Conservation (phyloP, 352 stramenopile species). For the Thalassiosira exigua region DNA sequence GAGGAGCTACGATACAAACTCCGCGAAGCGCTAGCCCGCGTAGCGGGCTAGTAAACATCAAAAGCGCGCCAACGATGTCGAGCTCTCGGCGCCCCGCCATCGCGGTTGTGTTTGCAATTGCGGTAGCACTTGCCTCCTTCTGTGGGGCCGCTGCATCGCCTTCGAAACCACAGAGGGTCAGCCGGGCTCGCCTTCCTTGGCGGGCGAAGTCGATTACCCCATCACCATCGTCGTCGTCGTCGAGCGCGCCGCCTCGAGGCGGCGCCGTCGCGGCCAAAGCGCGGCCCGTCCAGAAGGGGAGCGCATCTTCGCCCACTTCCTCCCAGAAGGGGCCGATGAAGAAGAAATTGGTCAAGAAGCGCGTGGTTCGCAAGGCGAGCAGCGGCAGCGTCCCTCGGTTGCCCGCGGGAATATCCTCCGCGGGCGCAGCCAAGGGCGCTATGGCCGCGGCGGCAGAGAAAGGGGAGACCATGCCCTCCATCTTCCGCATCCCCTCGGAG, state of each 20-base stretch:
- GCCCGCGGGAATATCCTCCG: not conserved
- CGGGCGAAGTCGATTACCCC: constrained; percentile 9
- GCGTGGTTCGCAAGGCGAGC: not conserved
- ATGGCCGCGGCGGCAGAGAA: too few relatives aligned
- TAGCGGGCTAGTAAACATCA: too few relatives aligned
- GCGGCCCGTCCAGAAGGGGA: not conserved
- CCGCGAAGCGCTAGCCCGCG: too few relatives aligned
- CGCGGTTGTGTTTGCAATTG: too few relatives aligned
- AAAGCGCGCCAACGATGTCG: too few relatives aligned
- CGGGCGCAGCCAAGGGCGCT: not conserved
- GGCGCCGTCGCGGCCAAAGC: not conserved
- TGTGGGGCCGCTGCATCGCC: too few relatives aligned
- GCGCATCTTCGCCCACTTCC: not conserved
- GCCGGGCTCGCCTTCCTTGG: too few relatives aligned
- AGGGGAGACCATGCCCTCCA: constrained; percentile 59
- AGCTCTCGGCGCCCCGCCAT: too few relatives aligned
- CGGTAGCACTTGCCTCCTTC: too few relatives aligned
- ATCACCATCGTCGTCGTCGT: not conserved
- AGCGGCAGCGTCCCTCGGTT: too few relatives aligned
- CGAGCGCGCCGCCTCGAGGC: not conserved
- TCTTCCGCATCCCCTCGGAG: constrained; percentile 59
- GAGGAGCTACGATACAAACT: too few relatives aligned
- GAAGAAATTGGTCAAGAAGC: constrained; percentile 19
- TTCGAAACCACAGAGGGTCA: too few relatives aligned
- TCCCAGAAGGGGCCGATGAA: not conserved